phyloP scores from a whole-genome alignment of 1,284 basidiomycete species.

The Cystobasidium sp. region DNA sequence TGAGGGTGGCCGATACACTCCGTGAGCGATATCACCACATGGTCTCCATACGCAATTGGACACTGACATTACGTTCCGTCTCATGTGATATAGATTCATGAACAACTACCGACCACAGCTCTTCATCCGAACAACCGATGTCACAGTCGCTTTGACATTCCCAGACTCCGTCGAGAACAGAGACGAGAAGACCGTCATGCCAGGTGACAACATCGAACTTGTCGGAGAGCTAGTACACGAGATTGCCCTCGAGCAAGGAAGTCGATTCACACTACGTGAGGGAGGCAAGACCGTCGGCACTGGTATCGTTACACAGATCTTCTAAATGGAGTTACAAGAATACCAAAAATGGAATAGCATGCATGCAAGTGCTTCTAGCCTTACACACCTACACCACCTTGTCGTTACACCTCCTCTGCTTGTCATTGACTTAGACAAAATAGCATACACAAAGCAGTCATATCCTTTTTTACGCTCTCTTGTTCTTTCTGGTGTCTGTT shows the following conservation, averaged over 20 bases:
- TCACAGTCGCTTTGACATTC: constrained; percentile 84
- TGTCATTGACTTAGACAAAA: too few species aligned
- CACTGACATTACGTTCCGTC: not conserved
- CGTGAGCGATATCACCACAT: constrained; percentile 55
- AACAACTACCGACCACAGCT: constrained; percentile 94
- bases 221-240: constrained; percentile 83
- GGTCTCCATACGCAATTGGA: too few species aligned
- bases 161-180: constrained; percentile 67
- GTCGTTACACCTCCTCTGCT: not conserved
- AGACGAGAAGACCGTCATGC: constrained; percentile 78
- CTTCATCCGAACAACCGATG: constrained; percentile 94
- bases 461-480: not conserved
- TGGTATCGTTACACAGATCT: constrained; percentile 38
- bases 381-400: not conserved
- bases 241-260: constrained; percentile 88
- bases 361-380: not conserved
- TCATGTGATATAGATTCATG: constrained; percentile 68
- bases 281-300: constrained; percentile 75
- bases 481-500: too few species aligned
- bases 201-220: constrained; percentile 97
- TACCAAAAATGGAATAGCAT: not conserved
- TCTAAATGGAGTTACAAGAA: not conserved
- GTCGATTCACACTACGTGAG: constrained; percentile 96
- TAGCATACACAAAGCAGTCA: too few species aligned
- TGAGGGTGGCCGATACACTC: constrained; percentile 96